phyloP scores from a whole-genome alignment of 768 basidiomycete species.

The Clitopilus hobsonii region DNA sequence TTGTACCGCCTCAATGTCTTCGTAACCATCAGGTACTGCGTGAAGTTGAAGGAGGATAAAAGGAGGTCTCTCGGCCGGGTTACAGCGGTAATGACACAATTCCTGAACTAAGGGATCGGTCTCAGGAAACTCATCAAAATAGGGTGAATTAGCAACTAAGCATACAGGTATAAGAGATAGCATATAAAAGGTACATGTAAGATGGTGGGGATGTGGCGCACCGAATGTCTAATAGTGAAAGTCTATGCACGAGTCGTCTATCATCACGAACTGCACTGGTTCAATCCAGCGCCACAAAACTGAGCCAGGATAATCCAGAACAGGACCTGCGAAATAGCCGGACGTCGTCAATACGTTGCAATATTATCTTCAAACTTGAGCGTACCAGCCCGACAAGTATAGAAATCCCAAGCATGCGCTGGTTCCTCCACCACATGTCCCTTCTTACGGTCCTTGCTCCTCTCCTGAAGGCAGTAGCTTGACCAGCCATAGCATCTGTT shows the following conservation, averaged over 20 bases:
- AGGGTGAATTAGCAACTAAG: background rate
- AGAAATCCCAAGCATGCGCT: constrained; percentile 61
- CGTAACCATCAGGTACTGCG: background rate
- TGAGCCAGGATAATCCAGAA: constrained; percentile 83
- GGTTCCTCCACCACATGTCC: constrained; percentile 90
- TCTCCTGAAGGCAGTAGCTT: constrained; percentile 89
- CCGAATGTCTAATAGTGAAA: background rate
- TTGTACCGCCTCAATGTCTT: background rate
- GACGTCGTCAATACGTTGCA: background rate
- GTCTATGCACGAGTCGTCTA: constrained; percentile 5
- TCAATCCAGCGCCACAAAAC: constrained; percentile 81
- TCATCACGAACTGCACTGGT: constrained; percentile 47
- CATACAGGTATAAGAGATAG: background rate
- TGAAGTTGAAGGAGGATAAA: background rate
- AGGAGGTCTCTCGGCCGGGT: background rate
- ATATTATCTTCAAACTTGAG: background rate
- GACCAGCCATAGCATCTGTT: constrained; percentile 92
- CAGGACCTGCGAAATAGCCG: constrained; percentile 37
- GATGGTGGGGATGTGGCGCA: background rate
- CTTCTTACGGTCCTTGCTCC: constrained; percentile 80
- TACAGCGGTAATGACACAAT: too few relatives aligned
- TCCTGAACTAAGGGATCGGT: too few relatives aligned
- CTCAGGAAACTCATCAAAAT: too few relatives aligned
- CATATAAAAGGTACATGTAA: background rate
- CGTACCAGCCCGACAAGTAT: constrained; percentile 68